Base-by-base conservation (phyloP, 345 rosid genomes). In the Orychophragmus violaceus region DNA sequence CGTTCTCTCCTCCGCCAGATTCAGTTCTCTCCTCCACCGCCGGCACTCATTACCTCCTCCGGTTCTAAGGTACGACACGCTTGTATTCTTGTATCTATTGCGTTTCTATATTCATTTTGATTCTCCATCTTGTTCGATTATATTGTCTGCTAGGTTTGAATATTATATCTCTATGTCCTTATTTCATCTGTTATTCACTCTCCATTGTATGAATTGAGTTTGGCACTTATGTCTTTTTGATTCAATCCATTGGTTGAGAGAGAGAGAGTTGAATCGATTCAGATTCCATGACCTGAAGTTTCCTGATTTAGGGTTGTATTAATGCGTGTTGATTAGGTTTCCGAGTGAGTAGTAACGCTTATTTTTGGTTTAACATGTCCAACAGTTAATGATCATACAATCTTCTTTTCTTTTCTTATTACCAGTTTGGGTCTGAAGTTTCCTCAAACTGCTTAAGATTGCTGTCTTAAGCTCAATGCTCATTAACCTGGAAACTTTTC, bases 1-100 rank as follows among this genome's bases (percentile, higher is more conserved):
- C 76, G 53, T 72, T 49, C 10, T 53, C 41, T 28, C 62, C 72
- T 54, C 78, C 78, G 78, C 5, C 54, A 61, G 69, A 74, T 74
- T 74, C 53, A 37, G 16, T 41, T 33, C 12, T 4, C 51, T 5
- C 60, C 35, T 60, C 64, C 58, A 21, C 46, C 64, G 66, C 27
- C 44, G 16, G 16, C 65, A 36, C 44, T 67, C 64, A 52, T 45
- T 22, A 3, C 74, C 64, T 68, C 50, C 27, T 52, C 23, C 28
- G 1, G 1, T 59, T 23, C 5, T 25, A 21, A 52, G 64, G 74
- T 46, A 21, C 8, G 16, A 11, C 7, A 44, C 39, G 29, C 49
- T 42, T 51, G 5, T 45, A 55, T 19, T 17, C 56, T 6, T 37
- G 12, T 33, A 33, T 63, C 9, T 39, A 28, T 58, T 49, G 45